phyloP scores from a whole-genome alignment of 768 basidiomycete genomes.

The Auriscalpium vulgare region DNA sequence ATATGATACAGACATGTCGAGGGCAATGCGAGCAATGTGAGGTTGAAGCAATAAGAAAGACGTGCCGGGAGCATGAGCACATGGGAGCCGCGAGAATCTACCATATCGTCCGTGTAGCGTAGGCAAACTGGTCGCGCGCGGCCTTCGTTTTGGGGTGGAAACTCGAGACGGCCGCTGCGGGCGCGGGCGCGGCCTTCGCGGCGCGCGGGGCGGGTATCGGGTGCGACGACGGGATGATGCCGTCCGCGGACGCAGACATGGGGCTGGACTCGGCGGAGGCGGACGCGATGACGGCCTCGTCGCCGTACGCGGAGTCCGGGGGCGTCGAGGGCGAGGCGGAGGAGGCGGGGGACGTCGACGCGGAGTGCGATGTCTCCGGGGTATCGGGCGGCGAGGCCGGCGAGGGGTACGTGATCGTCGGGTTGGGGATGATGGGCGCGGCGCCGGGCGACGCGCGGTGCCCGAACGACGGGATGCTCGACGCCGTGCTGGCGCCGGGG shows the following conservation, averaged over 20 bases:
- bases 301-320: neutral
- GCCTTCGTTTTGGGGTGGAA: neutral
- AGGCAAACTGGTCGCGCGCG: conserved; percentile 3
- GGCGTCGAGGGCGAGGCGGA: conserved; percentile 22
- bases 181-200: neutral
- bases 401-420: conserved; percentile 11
- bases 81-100: neutral
- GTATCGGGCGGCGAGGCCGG: conserved; percentile 21
- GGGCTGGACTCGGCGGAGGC: neutral
- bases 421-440: conserved; percentile 12
- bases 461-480: conserved; percentile 18
- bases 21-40: no score
- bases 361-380: conserved; percentile 22
- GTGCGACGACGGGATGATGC: neutral
- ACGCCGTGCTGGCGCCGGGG: conserved; percentile 16
- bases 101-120: conserved; percentile 2
- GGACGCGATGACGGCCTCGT: neutral
- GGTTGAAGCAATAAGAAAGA: no score
- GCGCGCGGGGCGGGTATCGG: neutral
- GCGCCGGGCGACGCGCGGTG: conserved; percentile 11
- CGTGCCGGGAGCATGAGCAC: neutral
- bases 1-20: no score
- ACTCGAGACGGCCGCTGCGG: neutral
- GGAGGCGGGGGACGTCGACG: conserved; percentile 22
- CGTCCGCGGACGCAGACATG: neutral